phyloP scores from a whole-genome alignment of 2,329 filamentous ascomycete species.

The Cryphonectria parasitica region DNA sequence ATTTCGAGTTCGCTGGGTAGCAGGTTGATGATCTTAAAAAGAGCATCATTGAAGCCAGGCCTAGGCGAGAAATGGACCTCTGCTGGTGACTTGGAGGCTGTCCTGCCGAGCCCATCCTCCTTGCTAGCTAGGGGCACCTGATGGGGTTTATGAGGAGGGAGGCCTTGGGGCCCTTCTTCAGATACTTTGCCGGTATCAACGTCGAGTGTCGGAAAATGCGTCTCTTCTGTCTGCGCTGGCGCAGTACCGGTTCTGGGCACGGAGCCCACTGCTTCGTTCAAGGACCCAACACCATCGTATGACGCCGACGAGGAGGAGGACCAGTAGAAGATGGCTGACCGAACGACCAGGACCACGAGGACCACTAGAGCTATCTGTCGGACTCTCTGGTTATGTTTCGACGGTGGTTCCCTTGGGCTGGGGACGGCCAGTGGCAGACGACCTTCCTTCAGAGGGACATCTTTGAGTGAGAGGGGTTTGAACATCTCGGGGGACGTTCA shows the following conservation, averaged over 20 bases:
- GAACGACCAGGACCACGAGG: constrained; percentile 1
- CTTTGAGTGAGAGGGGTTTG: constrained; percentile 4
- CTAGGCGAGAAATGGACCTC: constrained; percentile 1
- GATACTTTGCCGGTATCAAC: background rate
- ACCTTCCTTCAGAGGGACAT: constrained; percentile 10
- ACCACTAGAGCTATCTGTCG: constrained; percentile 5
- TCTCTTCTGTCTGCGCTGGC: background rate
- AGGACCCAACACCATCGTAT: background rate
- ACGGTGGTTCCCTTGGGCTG: constrained; percentile 3
- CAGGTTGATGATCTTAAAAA: constrained; percentile 35
- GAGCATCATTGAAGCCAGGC: constrained; percentile 31
- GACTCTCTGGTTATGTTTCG: background rate
- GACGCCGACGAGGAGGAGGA: background rate
- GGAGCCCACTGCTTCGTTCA: background rate
- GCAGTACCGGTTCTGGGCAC: background rate
- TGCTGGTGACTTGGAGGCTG: background rate
- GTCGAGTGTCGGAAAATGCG: constrained; percentile 1
- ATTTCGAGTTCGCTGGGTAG: constrained; percentile 40
- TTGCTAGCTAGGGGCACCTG: constrained; percentile 5
- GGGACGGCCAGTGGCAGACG: constrained; percentile 9
- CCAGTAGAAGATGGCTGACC: background rate
- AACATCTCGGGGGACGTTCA: constrained; percentile 5
- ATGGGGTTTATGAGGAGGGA: background rate
- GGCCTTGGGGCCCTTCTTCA: background rate
- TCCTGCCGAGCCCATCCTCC: constrained; percentile 1